Conservation (phyloP, 2,329 filamentous ascomycete genomes). For the Reticulascus tulasneorum region DNA sequence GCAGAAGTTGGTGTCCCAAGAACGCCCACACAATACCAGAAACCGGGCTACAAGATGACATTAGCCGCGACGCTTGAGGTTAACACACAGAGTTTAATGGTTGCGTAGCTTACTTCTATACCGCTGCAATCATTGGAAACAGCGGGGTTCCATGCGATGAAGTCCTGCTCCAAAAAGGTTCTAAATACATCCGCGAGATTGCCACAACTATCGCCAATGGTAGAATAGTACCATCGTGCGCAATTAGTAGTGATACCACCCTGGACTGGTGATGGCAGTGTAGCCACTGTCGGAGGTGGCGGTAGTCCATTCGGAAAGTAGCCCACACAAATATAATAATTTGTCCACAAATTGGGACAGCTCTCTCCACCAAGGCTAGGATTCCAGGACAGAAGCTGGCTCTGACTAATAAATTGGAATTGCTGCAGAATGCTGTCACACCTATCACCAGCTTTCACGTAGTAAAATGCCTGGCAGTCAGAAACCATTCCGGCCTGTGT, state of each 20-base stretch:
- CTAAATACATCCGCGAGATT: too few relatives aligned
- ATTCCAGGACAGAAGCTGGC: conserved; percentile 24
- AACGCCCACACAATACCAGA: too few relatives aligned
- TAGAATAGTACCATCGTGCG: too few relatives aligned
- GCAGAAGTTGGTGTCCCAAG: too few relatives aligned
- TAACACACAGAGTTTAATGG: too few relatives aligned
- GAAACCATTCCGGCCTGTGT: conserved; percentile 6
- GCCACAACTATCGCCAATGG: too few relatives aligned
- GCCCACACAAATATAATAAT: conserved; percentile 18
- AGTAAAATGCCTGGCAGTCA: conserved; percentile 10
- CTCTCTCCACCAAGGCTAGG: conserved; percentile 16
- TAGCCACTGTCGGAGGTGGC: background rate
- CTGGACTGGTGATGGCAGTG: conserved; percentile 4
- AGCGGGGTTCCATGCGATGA: conserved; percentile 12
- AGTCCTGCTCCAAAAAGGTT: too few relatives aligned
- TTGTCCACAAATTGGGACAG: conserved; percentile 19
- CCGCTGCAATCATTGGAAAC: conserved; percentile 11
- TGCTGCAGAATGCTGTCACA: conserved; percentile 8
- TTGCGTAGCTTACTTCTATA: too few relatives aligned
- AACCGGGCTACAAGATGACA: too few relatives aligned
- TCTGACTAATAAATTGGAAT: conserved; percentile 15
- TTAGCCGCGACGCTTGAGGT: too few relatives aligned
- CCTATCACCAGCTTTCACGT: conserved; percentile 11
- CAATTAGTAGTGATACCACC: too few relatives aligned
- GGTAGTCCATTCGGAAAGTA: conserved; percentile 4